Conservation (phyloP, 495 filamentous ascomycete species). For the Podospora comata region DNA sequence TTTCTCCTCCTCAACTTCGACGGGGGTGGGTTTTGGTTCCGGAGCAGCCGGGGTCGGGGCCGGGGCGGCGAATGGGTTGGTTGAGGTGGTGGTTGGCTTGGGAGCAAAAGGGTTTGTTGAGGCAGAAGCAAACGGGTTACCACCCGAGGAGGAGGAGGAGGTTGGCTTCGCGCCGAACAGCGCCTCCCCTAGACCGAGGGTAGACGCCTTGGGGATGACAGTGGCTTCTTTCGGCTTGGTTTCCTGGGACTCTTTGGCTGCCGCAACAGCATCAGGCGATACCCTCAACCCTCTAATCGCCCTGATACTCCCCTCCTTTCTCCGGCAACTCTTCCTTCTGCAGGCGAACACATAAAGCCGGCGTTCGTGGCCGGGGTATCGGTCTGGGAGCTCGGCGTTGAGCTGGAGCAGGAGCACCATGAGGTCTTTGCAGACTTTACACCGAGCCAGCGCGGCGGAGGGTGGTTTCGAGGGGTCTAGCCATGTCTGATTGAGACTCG, state of each 20-base stretch:
- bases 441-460: slow-evolving; percentile 76
- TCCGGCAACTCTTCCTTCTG: slow-evolving; percentile 70
- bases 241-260: slow-evolving; percentile 24
- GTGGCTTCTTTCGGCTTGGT: slow-evolving; percentile 19
- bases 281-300: slow-evolving; percentile 63
- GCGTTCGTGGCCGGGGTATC: slow-evolving; percentile 80
- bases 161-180: slow-evolving; percentile 51
- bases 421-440: slow-evolving; percentile 79
- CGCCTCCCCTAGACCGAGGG: slow-evolving; percentile 48
- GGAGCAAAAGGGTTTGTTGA: slow-evolving; percentile 40
- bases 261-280: slow-evolving; percentile 29
- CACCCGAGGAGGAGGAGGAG: slow-evolving; percentile 19
- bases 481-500: slow-evolving; percentile 62
- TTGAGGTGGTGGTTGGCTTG: slow-evolving; percentile 20
- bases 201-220: slow-evolving; percentile 18
- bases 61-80: slow-evolving; percentile 37
- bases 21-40: slow-evolving; percentile 26
- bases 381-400: slow-evolving; percentile 83
- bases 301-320: slow-evolving; percentile 76
- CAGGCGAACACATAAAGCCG: slow-evolving; percentile 84
- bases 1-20: slow-evolving; percentile 28
- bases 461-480: slow-evolving; percentile 64
- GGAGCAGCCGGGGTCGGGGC: slow-evolving; percentile 8
- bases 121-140: slow-evolving; percentile 50
- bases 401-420: slow-evolving; percentile 87